Percentiles rank a stretch among this genome's conserved stretches.
phyloP scores from a whole-genome alignment of 257 asterid genomes.

The Jasminum sambac region DNA sequence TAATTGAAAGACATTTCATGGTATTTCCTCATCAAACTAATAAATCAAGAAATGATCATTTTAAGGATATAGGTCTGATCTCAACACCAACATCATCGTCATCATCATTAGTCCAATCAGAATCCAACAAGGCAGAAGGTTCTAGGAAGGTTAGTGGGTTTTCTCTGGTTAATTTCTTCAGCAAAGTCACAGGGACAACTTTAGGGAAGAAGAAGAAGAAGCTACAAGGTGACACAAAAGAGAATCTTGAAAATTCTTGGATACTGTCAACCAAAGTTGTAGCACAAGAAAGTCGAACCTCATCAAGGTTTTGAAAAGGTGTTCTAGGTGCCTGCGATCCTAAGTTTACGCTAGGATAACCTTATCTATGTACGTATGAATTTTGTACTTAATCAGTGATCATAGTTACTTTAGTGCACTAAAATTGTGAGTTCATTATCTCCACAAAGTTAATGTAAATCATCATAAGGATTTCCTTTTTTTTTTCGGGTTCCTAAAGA shows the following conservation, averaged over 20 bases:
- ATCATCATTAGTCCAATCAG: background rate
- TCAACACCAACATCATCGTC: background rate
- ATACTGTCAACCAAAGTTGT: background rate
- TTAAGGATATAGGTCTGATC: background rate
- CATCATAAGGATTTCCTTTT: background rate
- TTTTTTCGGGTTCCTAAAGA: too few relatives aligned
- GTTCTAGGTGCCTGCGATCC: too few relatives aligned
- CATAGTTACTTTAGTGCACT: too few relatives aligned
- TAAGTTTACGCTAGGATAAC: background rate
- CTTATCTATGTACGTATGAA: background rate
- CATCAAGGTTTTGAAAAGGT: background rate
- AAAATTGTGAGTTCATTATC: background rate
- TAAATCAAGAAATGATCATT: constrained; percentile 19
- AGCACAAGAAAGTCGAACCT: background rate
- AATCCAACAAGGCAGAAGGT: background rate
- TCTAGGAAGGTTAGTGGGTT: constrained; percentile 11
- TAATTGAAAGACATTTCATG: constrained; percentile 51
- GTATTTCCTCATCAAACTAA: constrained; percentile 22
- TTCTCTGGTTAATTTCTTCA: background rate
- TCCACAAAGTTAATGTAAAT: background rate
- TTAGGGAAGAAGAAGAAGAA: constrained; percentile 5
- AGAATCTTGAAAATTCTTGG: background rate
- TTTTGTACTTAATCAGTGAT: background rate
- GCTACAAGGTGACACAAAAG: constrained; percentile 1
- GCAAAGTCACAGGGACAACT: background rate